Conservation (phyloP, 2,329 filamentous ascomycete genomes). For the Ceratocystis alfenasii region DNA sequence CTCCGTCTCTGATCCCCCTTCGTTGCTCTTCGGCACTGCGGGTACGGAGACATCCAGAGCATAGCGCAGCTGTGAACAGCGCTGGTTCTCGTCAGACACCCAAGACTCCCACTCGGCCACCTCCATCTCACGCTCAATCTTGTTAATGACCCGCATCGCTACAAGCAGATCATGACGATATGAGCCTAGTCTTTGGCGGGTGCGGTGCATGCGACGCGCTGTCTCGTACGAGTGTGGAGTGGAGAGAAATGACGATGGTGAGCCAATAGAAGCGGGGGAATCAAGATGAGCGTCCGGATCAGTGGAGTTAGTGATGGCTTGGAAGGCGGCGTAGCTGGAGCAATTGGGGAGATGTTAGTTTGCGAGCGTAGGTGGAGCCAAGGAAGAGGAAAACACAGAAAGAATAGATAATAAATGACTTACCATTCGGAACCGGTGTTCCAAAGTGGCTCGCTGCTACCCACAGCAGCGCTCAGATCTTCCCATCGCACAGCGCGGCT, state of each 20-base stretch:
- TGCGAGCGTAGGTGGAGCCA: background rate
- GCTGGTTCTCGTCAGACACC: slow-evolving; percentile 64
- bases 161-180: slow-evolving; percentile 88
- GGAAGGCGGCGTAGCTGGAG: slow-evolving; percentile 49
- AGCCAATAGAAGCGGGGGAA: slow-evolving; percentile 38
- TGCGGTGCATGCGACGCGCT: slow-evolving; percentile 57
- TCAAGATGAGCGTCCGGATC: slow-evolving; percentile 47
- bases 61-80: slow-evolving; percentile 51
- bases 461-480: slow-evolving; percentile 59
- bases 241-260: slow-evolving; percentile 34
- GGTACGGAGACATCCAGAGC: slow-evolving; percentile 2
- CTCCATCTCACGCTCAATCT: slow-evolving; percentile 74
- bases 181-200: slow-evolving; percentile 68
- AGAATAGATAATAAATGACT: background rate
- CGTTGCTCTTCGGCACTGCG: too few species aligned
- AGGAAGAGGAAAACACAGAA: background rate
- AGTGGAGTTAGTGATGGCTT: slow-evolving; percentile 44
- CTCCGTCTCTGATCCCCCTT: slow-evolving; percentile 14
- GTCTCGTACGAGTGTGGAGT: slow-evolving; percentile 31
- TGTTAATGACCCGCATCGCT: slow-evolving; percentile 79
- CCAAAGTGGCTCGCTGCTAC: slow-evolving; percentile 24
- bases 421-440: slow-evolving; percentile 17
- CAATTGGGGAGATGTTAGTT: too few species aligned
- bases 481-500: slow-evolving; percentile 71
- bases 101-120: slow-evolving; percentile 88